Evolutionary conservation across 768 basidiomycete species (phyloP).

Genomic region (Stropharia rugosoannulata): DNA sequence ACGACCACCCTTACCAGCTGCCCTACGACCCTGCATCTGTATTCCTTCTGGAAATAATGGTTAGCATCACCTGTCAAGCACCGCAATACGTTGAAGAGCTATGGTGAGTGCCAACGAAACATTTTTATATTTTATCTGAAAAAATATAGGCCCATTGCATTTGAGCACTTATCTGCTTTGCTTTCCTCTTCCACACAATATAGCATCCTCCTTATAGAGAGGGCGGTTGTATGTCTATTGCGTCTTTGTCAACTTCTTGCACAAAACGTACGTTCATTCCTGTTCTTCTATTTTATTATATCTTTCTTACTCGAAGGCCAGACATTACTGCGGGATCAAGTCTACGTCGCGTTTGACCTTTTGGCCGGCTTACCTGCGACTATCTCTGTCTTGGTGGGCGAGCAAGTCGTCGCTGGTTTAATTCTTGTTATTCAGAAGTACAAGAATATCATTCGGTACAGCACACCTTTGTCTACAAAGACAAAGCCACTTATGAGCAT

Average conservation of each 20-base stretch:
- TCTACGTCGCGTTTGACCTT: slow-evolving; percentile 92
- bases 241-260: slow-evolving; percentile 83
- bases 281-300: not conserved
- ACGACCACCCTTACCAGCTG: slow-evolving; percentile 52
- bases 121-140: not conserved
- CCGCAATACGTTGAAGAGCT: slow-evolving; percentile 81
- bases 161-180: slow-evolving; percentile 87
- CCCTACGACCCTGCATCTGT: slow-evolving; percentile 96
- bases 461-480: not conserved
- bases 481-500: not conserved
- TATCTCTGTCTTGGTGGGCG: slow-evolving; percentile 83
- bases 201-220: slow-evolving; percentile 88
- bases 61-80: slow-evolving; percentile 80
- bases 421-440: slow-evolving; percentile 78
- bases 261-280: slow-evolving; percentile 53
- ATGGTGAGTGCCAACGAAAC: slow-evolving; percentile 55
- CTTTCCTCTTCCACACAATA: slow-evolving; percentile 77
- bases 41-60: slow-evolving; percentile 93
- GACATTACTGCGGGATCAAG: slow-evolving; percentile 86
- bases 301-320: slow-evolving; percentile 27
- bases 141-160: slow-evolving; percentile 82
- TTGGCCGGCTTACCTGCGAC: slow-evolving; percentile 75
- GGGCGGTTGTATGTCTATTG: slow-evolving; percentile 88
- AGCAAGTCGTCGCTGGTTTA: slow-evolving; percentile 88
- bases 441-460: slow-evolving; percentile 64